Evolutionary conservation across 1,139 yeast species (phyloP).

Genomic region (Suhomyces yuchorum): DNA sequence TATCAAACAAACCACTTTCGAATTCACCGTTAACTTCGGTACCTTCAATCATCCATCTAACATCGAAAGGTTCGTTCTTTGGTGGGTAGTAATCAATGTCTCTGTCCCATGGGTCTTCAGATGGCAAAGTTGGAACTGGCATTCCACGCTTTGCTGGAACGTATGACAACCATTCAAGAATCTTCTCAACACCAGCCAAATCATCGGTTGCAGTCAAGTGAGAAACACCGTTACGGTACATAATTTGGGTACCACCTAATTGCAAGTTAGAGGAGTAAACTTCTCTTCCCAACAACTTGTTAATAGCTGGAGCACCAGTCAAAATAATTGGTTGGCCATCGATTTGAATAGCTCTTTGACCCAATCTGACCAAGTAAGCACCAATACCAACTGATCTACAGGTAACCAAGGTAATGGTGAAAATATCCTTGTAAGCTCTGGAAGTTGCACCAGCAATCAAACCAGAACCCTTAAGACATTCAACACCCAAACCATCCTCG

Average conservation of each 20-base stretch:
- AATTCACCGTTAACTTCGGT: slow-evolving; percentile 65
- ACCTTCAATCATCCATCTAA: slow-evolving; percentile 94
- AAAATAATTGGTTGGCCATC: slow-evolving; percentile 98
- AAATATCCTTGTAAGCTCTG: slow-evolving; percentile 94
- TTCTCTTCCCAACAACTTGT: slow-evolving; percentile 93
- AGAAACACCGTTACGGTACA: slow-evolving; percentile 97
- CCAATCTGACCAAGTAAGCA: slow-evolving; percentile 95
- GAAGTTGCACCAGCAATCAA: slow-evolving; percentile 98
- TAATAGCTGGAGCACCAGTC: slow-evolving; percentile 99
- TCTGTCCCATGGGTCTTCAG: slow-evolving; percentile 90
- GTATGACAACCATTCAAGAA: slow-evolving; percentile 95
- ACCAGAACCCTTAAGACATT: slow-evolving; percentile 97
- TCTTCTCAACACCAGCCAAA: slow-evolving; percentile 92
- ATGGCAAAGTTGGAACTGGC: slow-evolving; percentile 89
- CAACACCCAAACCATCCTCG: slow-evolving; percentile 97
- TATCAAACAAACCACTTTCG: slow-evolving; percentile 88
- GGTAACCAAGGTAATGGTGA: slow-evolving; percentile 93
- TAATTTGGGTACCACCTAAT: slow-evolving; percentile 98
- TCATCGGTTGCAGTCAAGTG: slow-evolving; percentile 96
- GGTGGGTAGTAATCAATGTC: slow-evolving; percentile 80
- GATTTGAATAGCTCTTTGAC: slow-evolving; percentile 97
- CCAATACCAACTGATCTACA: slow-evolving; percentile 99
- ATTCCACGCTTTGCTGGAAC: slow-evolving; percentile 87
- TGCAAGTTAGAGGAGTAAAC: slow-evolving; percentile 96
- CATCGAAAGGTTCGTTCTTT: slow-evolving; percentile 78